Conservation (phyloP, 1,284 basidiomycete genomes). For the Pascua sp. region DNA sequence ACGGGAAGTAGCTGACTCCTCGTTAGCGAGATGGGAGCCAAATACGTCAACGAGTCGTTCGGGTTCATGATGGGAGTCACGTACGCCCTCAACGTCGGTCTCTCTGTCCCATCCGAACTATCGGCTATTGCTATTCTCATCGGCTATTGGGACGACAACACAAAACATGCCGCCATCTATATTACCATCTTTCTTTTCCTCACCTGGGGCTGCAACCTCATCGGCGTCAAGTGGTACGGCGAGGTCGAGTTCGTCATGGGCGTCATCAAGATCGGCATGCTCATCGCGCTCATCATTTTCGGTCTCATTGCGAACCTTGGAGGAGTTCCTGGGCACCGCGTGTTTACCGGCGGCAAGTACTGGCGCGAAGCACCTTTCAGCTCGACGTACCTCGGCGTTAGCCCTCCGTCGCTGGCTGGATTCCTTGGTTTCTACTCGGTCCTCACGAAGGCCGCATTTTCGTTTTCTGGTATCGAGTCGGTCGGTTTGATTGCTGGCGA, state of each 20-base stretch:
- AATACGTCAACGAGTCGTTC: conserved; percentile 19
- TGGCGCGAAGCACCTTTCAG: conserved; percentile 60
- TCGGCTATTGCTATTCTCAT: conserved; percentile 70
- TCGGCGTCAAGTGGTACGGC: conserved; percentile 18
- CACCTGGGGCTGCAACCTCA: conserved; percentile 6
- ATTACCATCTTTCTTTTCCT: conserved; percentile 13
- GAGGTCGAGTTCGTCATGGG: conserved; percentile 60
- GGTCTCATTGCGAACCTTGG: conserved; percentile 70
- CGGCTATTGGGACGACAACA: conserved; percentile 66
- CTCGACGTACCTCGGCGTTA: conserved; percentile 29
- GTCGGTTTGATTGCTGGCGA: conserved; percentile 51
- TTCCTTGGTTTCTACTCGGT: conserved; percentile 66
- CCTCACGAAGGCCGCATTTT: conserved; percentile 47
- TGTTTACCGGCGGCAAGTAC: conserved; percentile 53
- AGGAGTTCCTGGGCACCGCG: conserved; percentile 59
- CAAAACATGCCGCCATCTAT: conserved; percentile 13
- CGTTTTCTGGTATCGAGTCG: conserved; percentile 44
- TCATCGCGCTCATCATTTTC: conserved; percentile 52
- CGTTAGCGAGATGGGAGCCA: conserved; percentile 18
- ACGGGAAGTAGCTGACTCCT: too few species aligned
- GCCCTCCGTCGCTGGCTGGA: conserved; percentile 10
- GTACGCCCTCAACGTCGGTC: conserved; percentile 18
- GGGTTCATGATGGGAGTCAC: conserved; percentile 24
- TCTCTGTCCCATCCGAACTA: conserved; percentile 58
- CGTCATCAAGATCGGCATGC: conserved; percentile 68